phyloP scores from a whole-genome alignment of 2,329 filamentous ascomycete genomes.

The Magnaporthiopsis rhizophila region DNA sequence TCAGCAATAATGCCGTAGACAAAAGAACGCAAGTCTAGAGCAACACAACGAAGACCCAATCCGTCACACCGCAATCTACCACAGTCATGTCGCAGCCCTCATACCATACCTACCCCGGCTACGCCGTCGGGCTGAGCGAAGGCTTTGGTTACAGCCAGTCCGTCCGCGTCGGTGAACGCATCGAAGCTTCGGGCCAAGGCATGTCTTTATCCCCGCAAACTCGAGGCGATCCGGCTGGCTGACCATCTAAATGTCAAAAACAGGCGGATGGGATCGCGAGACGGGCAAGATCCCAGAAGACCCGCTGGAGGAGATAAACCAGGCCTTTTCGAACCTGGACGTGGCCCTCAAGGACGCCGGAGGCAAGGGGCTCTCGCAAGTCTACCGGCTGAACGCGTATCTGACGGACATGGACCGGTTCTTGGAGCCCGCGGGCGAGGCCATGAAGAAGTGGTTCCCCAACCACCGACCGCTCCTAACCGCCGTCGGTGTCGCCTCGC shows the following conservation, averaged over 20 bases:
- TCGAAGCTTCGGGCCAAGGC: conserved; percentile 39
- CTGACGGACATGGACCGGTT: conserved; percentile 32
- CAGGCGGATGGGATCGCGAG: conserved; percentile 5
- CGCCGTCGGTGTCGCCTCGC: conserved; percentile 36
- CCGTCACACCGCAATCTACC: neutral
- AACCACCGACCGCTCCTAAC: conserved; percentile 47
- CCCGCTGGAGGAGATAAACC: conserved; percentile 27
- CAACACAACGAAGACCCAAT: neutral
- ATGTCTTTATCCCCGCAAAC: neutral
- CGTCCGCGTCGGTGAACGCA: conserved; percentile 37
- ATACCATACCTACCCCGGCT: conserved; percentile 26
- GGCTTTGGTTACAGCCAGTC: conserved; percentile 36
- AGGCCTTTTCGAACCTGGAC: conserved; percentile 47
- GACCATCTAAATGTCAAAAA: neutral
- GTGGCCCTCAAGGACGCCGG: conserved; percentile 37
- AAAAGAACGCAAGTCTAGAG: neutral
- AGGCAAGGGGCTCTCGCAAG: conserved; percentile 25
- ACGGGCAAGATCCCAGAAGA: conserved; percentile 24
- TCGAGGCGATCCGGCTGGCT: neutral
- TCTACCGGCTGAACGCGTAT: conserved; percentile 28
- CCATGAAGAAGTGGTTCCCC: conserved; percentile 42
- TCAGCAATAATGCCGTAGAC: neutral
- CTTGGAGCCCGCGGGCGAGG: conserved; percentile 32
- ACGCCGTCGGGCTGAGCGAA: conserved; percentile 22
- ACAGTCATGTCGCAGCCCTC: neutral